Conservation (phyloP, 2,329 filamentous ascomycete genomes). For the Massarina eburnea region DNA sequence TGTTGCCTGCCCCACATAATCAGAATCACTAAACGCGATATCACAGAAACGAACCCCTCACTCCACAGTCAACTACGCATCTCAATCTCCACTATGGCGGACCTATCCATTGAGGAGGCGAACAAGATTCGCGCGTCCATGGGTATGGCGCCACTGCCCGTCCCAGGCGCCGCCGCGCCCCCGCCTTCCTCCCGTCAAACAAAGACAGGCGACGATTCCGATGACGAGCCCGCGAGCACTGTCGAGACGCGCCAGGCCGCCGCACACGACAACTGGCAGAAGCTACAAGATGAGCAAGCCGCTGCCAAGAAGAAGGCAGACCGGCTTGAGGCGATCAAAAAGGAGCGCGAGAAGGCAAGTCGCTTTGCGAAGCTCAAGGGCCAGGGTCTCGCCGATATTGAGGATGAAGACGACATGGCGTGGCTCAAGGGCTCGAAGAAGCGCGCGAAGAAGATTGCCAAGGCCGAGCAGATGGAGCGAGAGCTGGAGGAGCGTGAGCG, state of each 20-base stretch:
- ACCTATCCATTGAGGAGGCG: constrained; percentile 74
- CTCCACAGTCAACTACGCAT: constrained; percentile 3
- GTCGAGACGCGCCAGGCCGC: constrained; percentile 77
- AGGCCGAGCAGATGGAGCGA: constrained; percentile 68
- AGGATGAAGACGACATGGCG: constrained; percentile 71
- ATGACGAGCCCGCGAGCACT: constrained; percentile 77
- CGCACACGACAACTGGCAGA: constrained; percentile 74
- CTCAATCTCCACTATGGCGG: constrained; percentile 21
- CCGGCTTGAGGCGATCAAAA: constrained; percentile 80
- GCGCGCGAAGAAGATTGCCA: constrained; percentile 84
- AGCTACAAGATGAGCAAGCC: constrained; percentile 66
- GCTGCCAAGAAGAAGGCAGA: constrained; percentile 79
- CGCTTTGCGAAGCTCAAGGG: constrained; percentile 76
- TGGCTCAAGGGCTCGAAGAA: constrained; percentile 93
- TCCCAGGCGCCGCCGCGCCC: constrained; percentile 64
- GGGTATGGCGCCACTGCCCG: constrained; percentile 86
- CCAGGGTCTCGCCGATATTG: constrained; percentile 78
- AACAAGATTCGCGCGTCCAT: constrained; percentile 89
- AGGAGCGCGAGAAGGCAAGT: constrained; percentile 80
- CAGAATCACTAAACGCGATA: too few species aligned
- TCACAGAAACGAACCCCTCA: constrained; percentile 5
- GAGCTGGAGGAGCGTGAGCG: constrained; percentile 72
- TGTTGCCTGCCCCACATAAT: too few species aligned
- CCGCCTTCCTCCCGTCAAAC: constrained; percentile 61
- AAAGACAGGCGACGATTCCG: constrained; percentile 54